Base-by-base conservation (phyloP, 352 stramenopile genomes). In the Phytophthora constricta region DNA sequence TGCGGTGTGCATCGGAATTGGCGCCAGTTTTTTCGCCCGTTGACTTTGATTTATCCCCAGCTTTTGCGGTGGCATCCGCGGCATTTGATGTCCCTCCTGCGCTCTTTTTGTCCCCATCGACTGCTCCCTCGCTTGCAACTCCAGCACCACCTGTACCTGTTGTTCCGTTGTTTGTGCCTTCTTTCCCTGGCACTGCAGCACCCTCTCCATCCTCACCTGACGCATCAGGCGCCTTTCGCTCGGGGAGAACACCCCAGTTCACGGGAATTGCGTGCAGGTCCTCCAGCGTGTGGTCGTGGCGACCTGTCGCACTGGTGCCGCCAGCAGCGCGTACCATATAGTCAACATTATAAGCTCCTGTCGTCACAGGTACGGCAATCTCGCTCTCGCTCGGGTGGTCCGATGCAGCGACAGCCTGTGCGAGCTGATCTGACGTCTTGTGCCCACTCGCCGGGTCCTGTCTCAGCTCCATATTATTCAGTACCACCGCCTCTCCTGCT, bases 361-460 rank as follows among this genome's bases (percentile, higher is more conserved):
- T 90, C 4, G 85, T 87, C 43, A 91, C 41, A 13, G 80, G 70
- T 22, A 77, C 66, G 16, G 68, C 75, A 42, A 93, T 89, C 57
- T 95, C 85, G 51, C 85, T 95, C 39, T 93, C 85, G 34, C 87
- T 92, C 31, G 83, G 84, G 19, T 73, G 46, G 11, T 84, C 72
- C 16, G 78, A 86, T 2, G 62, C 46, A 16, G 74, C 74, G 10
- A 93, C 66, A 19, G 81, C 67, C 46, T 77, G 63, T 20, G 85
- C 83, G 14, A 95, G 72, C 28, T 92, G 74, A 41, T 95, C 84
- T 0, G 81, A 81, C 1, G 68, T 78, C 47, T 84, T 80, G n/a
- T 79, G 84, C 54, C 72, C 62, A 27, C 69, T 85, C 0, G 80
- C 53, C 23, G 67, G 56, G 19, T 79, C 62, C 20, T 72, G 56